Conservation (phyloP, 139 green algal species). For the Coelastrella sp. region DNA sequence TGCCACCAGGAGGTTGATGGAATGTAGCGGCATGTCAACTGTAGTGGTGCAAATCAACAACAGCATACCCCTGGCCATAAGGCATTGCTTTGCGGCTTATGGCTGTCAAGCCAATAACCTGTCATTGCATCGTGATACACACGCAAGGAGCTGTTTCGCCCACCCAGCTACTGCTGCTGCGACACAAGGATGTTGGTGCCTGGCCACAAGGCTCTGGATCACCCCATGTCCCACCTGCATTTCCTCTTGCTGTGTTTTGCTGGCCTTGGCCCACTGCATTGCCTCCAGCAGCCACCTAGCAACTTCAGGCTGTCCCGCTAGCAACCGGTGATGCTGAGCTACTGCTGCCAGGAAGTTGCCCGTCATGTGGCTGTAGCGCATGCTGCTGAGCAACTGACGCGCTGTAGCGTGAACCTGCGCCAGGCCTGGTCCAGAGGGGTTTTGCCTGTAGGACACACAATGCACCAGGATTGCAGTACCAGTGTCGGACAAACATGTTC, state of each 20-base stretch:
- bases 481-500: too few relatives aligned
- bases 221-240: conserved; percentile 10
- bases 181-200: too few relatives aligned
- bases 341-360: conserved; percentile 49
- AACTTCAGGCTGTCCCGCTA: conserved; percentile 21
- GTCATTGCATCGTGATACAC: too few relatives aligned
- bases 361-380: conserved; percentile 47
- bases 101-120: too few relatives aligned
- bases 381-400: neutral
- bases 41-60: too few relatives aligned
- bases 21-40: too few relatives aligned
- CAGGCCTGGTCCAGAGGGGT: neutral
- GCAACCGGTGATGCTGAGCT: conserved; percentile 10
- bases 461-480: too few relatives aligned
- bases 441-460: neutral
- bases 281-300: conserved; percentile 37
- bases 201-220: neutral
- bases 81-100: too few relatives aligned
- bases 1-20: neutral
- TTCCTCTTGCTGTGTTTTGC: conserved; percentile 31
- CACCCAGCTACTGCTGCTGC: too few relatives aligned
- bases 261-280: conserved; percentile 37
- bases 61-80: neutral
- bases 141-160: too few relatives aligned
- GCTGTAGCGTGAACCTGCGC: neutral